These are phyloP conservation scores for Jackrogersella multiformis DNA, from an alignment of 495 filamentous ascomycete species.

Conservation along the genomic window DNA sequence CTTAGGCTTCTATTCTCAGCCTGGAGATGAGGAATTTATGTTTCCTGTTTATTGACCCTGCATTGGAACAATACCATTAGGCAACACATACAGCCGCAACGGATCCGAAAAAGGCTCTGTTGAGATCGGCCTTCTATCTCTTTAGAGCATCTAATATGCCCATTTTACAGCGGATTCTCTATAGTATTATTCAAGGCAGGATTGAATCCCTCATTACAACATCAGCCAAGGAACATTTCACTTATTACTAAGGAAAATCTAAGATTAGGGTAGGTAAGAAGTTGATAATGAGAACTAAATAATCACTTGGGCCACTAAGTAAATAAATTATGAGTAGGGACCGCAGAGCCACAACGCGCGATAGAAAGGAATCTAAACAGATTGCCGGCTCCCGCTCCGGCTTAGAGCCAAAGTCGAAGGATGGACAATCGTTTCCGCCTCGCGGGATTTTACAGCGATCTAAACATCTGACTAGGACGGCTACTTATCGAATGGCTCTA, in stretches of 20 bases:
- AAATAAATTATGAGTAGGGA: background rate
- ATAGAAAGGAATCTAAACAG: constrained; percentile 14
- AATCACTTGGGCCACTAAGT: background rate
- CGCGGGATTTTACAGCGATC: constrained; percentile 26
- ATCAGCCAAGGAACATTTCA: constrained; percentile 5
- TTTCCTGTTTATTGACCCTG: constrained; percentile 32
- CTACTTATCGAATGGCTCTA: constrained; percentile 20
- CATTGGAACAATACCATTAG: background rate
- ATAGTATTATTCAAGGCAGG: constrained; percentile 25
- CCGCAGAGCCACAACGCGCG: background rate
- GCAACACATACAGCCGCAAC: background rate
- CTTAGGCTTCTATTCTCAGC: constrained; percentile 33
- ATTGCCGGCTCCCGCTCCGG: constrained; percentile 5
- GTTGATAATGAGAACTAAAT: background rate
- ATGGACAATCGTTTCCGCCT: constrained; percentile 20
- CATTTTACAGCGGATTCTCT: constrained; percentile 6
- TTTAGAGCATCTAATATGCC: background rate
- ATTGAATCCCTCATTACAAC: constrained; percentile 22
- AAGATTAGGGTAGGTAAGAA: constrained; percentile 3
- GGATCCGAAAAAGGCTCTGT: constrained; percentile 5
- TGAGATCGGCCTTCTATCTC: constrained; percentile 19
- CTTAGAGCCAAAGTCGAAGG: constrained; percentile 6
- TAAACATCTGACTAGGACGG: constrained; percentile 35
- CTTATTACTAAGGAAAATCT: background rate
- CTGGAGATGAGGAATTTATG: constrained; percentile 1